These are phyloP conservation scores for Mycena epipterygia DNA, from an alignment of 768 basidiomycete genomes.

Conservation along the genomic window DNA sequence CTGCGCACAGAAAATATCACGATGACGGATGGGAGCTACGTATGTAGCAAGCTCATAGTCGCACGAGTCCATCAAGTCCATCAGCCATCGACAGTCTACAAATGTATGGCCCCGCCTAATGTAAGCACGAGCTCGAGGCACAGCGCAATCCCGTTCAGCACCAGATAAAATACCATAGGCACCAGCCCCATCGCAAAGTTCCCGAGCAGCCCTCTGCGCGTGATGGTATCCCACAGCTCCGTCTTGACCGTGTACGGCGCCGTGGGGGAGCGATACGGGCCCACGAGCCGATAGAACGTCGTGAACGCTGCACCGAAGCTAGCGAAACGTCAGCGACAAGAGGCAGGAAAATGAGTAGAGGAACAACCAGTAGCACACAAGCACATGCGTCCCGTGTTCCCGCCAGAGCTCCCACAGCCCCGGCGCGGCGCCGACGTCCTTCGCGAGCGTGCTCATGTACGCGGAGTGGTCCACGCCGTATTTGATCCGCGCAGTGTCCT, in stretches of 20 bases:
- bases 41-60: too few relatives aligned
- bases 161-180: constrained; percentile 62
- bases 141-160: constrained; percentile 25
- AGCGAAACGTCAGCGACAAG: background rate
- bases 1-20: too few relatives aligned
- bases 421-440: constrained; percentile 69
- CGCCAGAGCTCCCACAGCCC: constrained; percentile 61
- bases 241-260: constrained; percentile 63
- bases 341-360: background rate
- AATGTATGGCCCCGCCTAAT: constrained; percentile 1
- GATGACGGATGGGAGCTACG: too few relatives aligned
- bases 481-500: constrained; percentile 64
- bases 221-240: constrained; percentile 74
- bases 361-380: constrained; percentile 67
- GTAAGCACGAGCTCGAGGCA: constrained; percentile 18
- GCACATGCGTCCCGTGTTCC: constrained; percentile 63
- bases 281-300: constrained; percentile 68
- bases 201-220: constrained; percentile 64
- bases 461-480: constrained; percentile 72
- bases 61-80: background rate
- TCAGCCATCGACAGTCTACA: background rate
- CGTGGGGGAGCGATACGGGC: constrained; percentile 59
- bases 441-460: constrained; percentile 70
- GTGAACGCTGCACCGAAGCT: constrained; percentile 74
- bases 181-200: constrained; percentile 72